Base-by-base conservation (phyloP, 108 stramenopile genomes). In the Hondaea fermentalgiana region DNA sequence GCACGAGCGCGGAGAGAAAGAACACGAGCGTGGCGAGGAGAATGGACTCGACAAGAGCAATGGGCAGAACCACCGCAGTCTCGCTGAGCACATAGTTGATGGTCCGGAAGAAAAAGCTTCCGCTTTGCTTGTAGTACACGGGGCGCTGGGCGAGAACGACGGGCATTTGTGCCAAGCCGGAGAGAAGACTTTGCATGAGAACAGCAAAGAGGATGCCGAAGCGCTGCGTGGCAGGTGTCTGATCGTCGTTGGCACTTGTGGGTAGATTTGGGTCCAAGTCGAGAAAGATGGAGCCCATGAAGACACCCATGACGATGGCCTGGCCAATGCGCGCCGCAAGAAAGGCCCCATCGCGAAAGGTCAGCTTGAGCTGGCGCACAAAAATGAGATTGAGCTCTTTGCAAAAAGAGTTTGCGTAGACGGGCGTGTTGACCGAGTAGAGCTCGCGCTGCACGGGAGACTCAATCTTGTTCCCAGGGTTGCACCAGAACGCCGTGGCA, bases 21-120 rank as follows among this genome's bases (percentile, higher is more conserved):
- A 93, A 95, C 0, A 96, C 88, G 21, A 93, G 87, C 69, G 90
- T 91, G 45, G 94, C 94, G 59, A 94, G 94, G 28, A 93, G 19
- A 0, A 94, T 59, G 16, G 89, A 87, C 69, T 95, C 95, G 35
- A 93, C 91, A 51, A 96, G 58, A 8, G 87, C 55, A 57, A 58
- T n/a, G 0, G 87, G 57, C 12, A 87, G 17, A 12, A 21, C 43
- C 17, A 25, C 87, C 8, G 25, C 12, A 8, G 87, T 57, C 19
- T 58, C 87, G 16, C 57, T 19, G 12, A 58, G 5, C 16, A 58
- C 58, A n/a, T 58, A 87, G 23, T 12, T 90, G 14, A 95, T 57
- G 51, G 92, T 90, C 5, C 93, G 93, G 25, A 94, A 49, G 23
- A 95, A 93, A 87, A 90, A 95, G 12, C 92, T 89, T 91, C 93